phyloP scores from a whole-genome alignment of 768 basidiomycete species.

The Sarcodon sp. region DNA sequence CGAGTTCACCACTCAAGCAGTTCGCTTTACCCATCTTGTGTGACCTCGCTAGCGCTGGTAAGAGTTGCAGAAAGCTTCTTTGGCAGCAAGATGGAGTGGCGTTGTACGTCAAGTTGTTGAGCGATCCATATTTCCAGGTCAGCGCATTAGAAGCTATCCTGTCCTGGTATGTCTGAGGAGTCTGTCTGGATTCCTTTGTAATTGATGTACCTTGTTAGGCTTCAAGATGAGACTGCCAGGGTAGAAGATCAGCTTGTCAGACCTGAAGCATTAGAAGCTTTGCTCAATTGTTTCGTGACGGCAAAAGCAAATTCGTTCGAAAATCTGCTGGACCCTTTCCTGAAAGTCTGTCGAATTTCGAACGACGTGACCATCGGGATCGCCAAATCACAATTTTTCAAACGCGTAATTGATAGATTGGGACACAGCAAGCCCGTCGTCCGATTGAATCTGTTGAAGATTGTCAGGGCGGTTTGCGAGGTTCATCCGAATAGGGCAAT shows the following conservation, averaged over 20 bases:
- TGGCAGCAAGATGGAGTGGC: constrained; percentile 91
- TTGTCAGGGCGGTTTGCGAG: constrained; percentile 80
- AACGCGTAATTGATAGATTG: constrained; percentile 75
- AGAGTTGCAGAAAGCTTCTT: constrained; percentile 76
- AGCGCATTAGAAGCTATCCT: constrained; percentile 84
- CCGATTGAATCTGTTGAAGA: constrained; percentile 77
- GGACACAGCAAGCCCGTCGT: constrained; percentile 74
- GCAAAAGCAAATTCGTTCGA: constrained; percentile 89
- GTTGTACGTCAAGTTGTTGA: constrained; percentile 67
- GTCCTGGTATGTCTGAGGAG: constrained; percentile 51
- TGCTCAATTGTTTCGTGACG: constrained; percentile 70
- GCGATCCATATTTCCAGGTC: constrained; percentile 87
- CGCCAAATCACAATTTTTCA: constrained; percentile 76
- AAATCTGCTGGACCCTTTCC: constrained; percentile 81
- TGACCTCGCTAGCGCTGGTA: constrained; percentile 90
- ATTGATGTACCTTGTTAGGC: constrained; percentile 29
- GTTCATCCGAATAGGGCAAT: constrained; percentile 76
- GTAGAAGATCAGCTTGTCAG: constrained; percentile 85
- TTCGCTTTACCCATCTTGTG: constrained; percentile 96
- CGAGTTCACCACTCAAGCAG: constrained; percentile 87
- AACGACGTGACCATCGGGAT: constrained; percentile 60
- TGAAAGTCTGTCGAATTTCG: constrained; percentile 84
- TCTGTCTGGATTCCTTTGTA: not conserved
- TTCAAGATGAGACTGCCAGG: constrained; percentile 89
- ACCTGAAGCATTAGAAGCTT: constrained; percentile 43